Base-by-base conservation (phyloP, 352 stramenopile species). In the Globisporangium abappressorium region DNA sequence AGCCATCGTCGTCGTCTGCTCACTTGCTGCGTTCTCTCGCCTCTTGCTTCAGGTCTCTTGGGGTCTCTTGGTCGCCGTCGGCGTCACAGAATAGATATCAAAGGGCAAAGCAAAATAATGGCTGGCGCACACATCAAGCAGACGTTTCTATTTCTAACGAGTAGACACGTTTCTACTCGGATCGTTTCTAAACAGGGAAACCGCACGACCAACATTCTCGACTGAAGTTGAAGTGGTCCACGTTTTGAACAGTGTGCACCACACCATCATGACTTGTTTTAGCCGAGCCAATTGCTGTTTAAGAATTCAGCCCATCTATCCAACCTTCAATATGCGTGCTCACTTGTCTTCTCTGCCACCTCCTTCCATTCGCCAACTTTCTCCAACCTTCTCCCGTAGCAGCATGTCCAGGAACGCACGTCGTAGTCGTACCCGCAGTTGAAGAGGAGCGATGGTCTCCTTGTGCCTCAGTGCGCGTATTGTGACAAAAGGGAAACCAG, bases 1-100 rank as follows among this genome's bases (percentile, higher is more conserved):
- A n/a, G 76, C 70, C 78, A 85, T 85, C 14, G 34, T 28, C 14
- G 47, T 36, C 30, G 26, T 20, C 53, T 58, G 11, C 24, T 46
- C 11, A 6, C 12, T 15, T 30, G 49, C 24, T 24, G 30, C 33
- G 49, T 3, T 34, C 30, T 15, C 33, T 36, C 34, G n/a, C 24
- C 24, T 54, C 36, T 63, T 36, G 11, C 24, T 22, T 47, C 24
- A 26, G 24, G 24, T 26, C 24, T 6, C 46, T 43, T 26, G 11
- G 24, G 1, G 33, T 38, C 33, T 58, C 53, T 18, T 58, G 18
- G 26, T 64, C 58, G 41, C 26, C 12, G 59, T n/a, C 41, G 41
- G 47, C 58, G 34, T 38, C 28, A 59, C 34, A 59, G 18, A 57
- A 34, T 51, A 51, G 58, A 64, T 64, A 26, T 56, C 33, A 18